phyloP scores from a whole-genome alignment of 192 early-diverging fungal genomes.

The Phlyctochytrium arcticum region DNA sequence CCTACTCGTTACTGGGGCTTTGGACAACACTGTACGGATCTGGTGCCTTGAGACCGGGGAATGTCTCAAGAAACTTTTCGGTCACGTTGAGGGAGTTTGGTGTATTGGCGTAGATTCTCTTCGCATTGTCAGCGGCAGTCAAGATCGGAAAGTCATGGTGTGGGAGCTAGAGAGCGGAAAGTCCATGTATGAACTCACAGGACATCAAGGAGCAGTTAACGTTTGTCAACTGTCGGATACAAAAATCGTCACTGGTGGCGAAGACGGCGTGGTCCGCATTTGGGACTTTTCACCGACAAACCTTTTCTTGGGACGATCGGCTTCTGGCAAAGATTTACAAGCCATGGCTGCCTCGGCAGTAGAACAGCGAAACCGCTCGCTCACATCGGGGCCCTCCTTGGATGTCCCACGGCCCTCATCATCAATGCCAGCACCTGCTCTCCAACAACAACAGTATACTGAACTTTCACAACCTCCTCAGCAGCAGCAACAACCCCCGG shows the following conservation, averaged over 20 bases:
- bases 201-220: slow-evolving; percentile 69
- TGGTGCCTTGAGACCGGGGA: slow-evolving; percentile 88
- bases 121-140: slow-evolving; percentile 74
- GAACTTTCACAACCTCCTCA: too few relatives aligned
- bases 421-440: too few relatives aligned
- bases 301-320: not conserved
- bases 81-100: slow-evolving; percentile 85
- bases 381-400: too few relatives aligned
- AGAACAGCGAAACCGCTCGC: too few relatives aligned
- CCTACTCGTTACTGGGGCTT: slow-evolving; percentile 80
- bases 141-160: slow-evolving; percentile 86
- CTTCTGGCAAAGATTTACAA: too few relatives aligned
- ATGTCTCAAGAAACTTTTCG: slow-evolving; percentile 69
- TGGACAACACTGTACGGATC: slow-evolving; percentile 87
- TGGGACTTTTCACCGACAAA: slow-evolving; percentile 66
- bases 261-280: slow-evolving; percentile 75
- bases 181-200: slow-evolving; percentile 71
- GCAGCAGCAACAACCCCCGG: too few relatives aligned
- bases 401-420: too few relatives aligned
- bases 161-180: slow-evolving; percentile 84
- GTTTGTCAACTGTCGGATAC: slow-evolving; percentile 84
- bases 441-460: too few relatives aligned
- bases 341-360: too few relatives aligned
- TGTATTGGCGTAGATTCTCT: slow-evolving; percentile 70
- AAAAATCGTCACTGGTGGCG: slow-evolving; percentile 76